Evolutionary conservation across 163 green algal species (phyloP).

Genomic region (Scenedesmus sp.): DNA sequence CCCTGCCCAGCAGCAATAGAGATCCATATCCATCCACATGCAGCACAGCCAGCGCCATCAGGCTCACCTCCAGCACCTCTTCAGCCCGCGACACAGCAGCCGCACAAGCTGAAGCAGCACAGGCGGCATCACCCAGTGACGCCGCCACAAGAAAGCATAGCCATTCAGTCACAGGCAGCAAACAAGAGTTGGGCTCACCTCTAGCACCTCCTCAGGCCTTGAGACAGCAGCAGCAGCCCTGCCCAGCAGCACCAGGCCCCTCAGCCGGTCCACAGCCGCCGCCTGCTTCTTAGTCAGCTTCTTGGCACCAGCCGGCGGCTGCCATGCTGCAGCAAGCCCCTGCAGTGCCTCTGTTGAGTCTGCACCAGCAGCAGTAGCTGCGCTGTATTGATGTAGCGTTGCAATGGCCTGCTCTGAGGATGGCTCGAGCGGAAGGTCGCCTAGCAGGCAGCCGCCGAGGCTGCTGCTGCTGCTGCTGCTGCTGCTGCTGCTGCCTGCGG

Average conservation of each 20-base stretch:
- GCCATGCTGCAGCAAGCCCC: not conserved
- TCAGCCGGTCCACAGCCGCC: conserved; percentile 20
- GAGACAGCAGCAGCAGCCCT: not conserved
- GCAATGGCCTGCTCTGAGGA: not conserved
- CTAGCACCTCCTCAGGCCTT: not conserved
- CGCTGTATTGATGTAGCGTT: not conserved
- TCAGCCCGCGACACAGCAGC: too few species aligned
- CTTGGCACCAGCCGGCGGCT: not conserved
- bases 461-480: not conserved
- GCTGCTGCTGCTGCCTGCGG: conserved; percentile 1
- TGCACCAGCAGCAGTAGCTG: conserved; percentile 2
- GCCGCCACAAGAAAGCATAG: too few species aligned
- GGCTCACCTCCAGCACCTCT: too few species aligned
- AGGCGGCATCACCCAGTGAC: too few species aligned
- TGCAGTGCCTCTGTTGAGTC: not conserved
- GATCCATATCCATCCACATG: too few species aligned
- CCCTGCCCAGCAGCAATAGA: too few species aligned
- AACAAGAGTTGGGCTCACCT: conserved; percentile 9
- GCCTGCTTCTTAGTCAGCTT: not conserved
- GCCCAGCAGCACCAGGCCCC: conserved; percentile 37
- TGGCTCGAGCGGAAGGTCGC: not conserved
- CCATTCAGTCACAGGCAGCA: too few species aligned
- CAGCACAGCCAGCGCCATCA: too few species aligned
- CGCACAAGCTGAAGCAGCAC: too few species aligned
- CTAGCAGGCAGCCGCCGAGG: conserved; percentile 33